phyloP scores from a whole-genome alignment of 2,329 filamentous ascomycete species.

The Nectriaceae sp. region DNA sequence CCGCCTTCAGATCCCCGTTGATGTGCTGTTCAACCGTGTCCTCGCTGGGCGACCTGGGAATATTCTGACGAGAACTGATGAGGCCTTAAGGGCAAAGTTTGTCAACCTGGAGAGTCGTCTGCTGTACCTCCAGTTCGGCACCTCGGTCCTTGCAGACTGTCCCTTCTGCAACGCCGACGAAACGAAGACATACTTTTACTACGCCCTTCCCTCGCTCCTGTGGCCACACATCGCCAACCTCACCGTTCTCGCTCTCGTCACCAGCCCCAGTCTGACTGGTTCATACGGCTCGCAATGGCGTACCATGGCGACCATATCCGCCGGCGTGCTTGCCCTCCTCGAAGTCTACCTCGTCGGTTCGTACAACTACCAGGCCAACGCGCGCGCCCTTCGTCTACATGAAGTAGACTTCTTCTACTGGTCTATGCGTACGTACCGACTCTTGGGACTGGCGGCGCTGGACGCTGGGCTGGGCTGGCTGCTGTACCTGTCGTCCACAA shows the following conservation, averaged over 20 bases:
- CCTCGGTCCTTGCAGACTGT: conserved; percentile 71
- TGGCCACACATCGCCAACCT: conserved; percentile 82
- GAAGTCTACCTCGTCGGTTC: conserved; percentile 68
- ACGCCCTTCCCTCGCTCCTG: conserved; percentile 73
- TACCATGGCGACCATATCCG: conserved; percentile 65
- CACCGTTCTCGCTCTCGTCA: conserved; percentile 69
- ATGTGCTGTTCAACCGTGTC: conserved; percentile 81
- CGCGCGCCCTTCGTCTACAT: conserved; percentile 58
- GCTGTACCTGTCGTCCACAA: conserved; percentile 77
- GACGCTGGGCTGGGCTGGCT: conserved; percentile 65
- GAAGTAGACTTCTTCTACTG: conserved; percentile 75
- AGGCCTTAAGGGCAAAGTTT: conserved; percentile 67
- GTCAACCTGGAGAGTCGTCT: conserved; percentile 71
- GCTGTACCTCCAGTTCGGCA: conserved; percentile 83
- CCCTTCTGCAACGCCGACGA: conserved; percentile 80
- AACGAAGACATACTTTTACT: conserved; percentile 72
- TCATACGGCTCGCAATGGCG: conserved; percentile 69
- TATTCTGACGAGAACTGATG: conserved; percentile 60
- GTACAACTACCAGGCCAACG: conserved; percentile 68
- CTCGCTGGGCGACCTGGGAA: conserved; percentile 51
- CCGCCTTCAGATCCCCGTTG: conserved; percentile 80
- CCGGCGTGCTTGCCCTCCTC: conserved; percentile 55
- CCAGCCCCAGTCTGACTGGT: conserved; percentile 67
- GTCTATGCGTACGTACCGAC: conserved; percentile 64
- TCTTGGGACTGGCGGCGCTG: conserved; percentile 62